Evolutionary conservation across 345 rosid genomes (phyloP), one percentile per base, ranked within the genome.

Genomic region (Citrus inodora): DNA sequence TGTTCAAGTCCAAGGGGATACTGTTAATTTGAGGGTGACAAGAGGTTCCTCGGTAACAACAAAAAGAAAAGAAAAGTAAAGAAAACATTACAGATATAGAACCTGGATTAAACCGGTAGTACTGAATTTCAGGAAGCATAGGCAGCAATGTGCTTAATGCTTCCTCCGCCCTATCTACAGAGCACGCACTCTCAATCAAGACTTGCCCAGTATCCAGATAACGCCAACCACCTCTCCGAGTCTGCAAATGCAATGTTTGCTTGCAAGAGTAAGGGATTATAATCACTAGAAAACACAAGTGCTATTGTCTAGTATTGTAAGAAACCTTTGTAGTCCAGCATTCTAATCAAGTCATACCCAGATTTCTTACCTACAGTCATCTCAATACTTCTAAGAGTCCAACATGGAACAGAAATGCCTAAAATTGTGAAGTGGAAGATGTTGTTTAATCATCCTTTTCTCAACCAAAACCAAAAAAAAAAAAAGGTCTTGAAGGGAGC

Each of bases 161-260:
- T 90, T 96, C 99, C 87, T 96, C 98, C 61, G 90, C 97, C n/a
- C 98, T 85, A 73, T 96, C 99, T 78, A 94, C 98, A 53, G 98
- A 94, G 90, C 99, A 94, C 25, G 99, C 95, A 87, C 98, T 96
- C 88, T 96, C 99, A 84, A 96, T 92, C 80, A 96, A 85, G 81
- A 96, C 98, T 86, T 96, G 99, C 28, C 99, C 98, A 11, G 98
- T 96, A 83, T 96, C 99, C 73, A 96, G 84, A 85, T 96, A 94
- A 71, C 98, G 97, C 99, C 99, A 96, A 74, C 98, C 99, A 27
- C 98, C 99, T 89, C 87, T 96, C 78, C 99, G 88, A 48, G 83
- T 92, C 99, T 94, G 81, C 68, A 85, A 6, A 78, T 61, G 48
- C 77, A 77, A 74, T 53, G 33, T 40, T 22, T 24, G 5, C 48